Evolutionary conservation across 1,139 yeast genomes (phyloP), one percentile per base, ranked within the genome.

Genomic region (Hyphopichia wangnamkhiaoensis): DNA sequence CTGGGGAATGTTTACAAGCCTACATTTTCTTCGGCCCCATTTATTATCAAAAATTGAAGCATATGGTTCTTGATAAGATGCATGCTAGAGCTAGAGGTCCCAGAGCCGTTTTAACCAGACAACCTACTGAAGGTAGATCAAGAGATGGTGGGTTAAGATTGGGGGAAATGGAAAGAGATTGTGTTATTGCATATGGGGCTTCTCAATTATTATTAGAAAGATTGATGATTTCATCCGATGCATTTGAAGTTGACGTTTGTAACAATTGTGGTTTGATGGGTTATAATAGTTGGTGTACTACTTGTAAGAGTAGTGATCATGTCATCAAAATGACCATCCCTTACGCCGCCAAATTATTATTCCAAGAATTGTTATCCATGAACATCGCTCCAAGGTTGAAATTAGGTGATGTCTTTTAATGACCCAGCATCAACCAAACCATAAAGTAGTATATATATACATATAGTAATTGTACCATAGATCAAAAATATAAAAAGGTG

Each of bases 81-180:
- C 99, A 93, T 61, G 99, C 98, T 23, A 84, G 99, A 72, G 98
- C 99, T 9, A 84, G 98, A 74, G 99, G 99, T 41, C 98, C 99
- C 10, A 95, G 93, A 45, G 98, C 93, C 74, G 95, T 93, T 41
- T 76, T 93, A 64, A 93, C 99, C 5, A 85, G 98, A 69, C 99
- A 93, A 65, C 99, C 99, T 7, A 97, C 93, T 43, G 99, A 94
- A 68, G 99, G 99, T 82, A 83, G 98, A 70, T 91, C 98, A 18
- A 82, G 98, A 71, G 98, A 93, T 68, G 99, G 99, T 80, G 99
- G 99, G 53, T 76, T 93, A 63, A 90, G 99, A 69, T 94, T 93
- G 79, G 99, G 99, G 61, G 99, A 93, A 71, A 93, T 93, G 99
- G 99, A 93, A 70, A 89, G 98, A 75, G 98, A 94, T 76, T 93